A percentile compares a stretch with the other conserved stretches of the same genome.
These are phyloP conservation scores for Solanum clarkiae DNA, from an alignment of 257 asterid genomes.

Conservation along the genomic window DNA sequence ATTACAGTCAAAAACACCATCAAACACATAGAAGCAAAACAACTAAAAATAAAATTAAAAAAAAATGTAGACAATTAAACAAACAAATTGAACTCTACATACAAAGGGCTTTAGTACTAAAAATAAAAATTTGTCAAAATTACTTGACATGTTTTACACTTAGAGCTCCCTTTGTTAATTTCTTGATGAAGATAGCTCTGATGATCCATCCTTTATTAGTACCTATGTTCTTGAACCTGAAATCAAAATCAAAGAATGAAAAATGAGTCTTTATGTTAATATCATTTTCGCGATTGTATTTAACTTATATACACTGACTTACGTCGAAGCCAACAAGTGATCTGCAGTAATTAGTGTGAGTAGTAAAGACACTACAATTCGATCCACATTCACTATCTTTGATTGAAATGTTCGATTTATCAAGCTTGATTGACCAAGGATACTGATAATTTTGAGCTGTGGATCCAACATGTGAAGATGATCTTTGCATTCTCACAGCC, in stretches of 20 bases:
- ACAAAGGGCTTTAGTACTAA: not conserved
- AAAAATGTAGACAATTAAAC: not conserved
- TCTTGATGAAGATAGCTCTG: not conserved
- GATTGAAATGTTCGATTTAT: conserved; percentile 56
- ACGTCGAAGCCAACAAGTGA: conserved; percentile 79
- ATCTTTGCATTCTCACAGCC: conserved; percentile 83
- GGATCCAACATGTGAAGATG: conserved; percentile 76
- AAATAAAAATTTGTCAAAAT: not conserved
- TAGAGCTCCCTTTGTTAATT: not conserved
- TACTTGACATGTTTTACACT: not conserved
- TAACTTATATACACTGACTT: not conserved
- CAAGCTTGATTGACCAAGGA: conserved; percentile 91
- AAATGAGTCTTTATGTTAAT: not conserved
- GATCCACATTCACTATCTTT: conserved; percentile 91
- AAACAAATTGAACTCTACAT: not conserved
- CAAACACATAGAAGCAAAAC: not conserved
- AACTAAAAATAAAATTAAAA: not conserved
- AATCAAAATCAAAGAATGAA: not conserved
- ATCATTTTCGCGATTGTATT: not conserved
- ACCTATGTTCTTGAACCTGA: conserved; percentile 57
- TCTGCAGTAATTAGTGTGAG: conserved; percentile 59
- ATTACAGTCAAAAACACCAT: not conserved
- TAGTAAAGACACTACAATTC: conserved; percentile 49
- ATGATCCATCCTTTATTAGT: conserved; percentile 4
- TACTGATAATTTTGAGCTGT: conserved; percentile 49